Evolutionary conservation across 2,329 filamentous ascomycete genomes (phyloP).

Genomic region (Lanzia echinophila): DNA sequence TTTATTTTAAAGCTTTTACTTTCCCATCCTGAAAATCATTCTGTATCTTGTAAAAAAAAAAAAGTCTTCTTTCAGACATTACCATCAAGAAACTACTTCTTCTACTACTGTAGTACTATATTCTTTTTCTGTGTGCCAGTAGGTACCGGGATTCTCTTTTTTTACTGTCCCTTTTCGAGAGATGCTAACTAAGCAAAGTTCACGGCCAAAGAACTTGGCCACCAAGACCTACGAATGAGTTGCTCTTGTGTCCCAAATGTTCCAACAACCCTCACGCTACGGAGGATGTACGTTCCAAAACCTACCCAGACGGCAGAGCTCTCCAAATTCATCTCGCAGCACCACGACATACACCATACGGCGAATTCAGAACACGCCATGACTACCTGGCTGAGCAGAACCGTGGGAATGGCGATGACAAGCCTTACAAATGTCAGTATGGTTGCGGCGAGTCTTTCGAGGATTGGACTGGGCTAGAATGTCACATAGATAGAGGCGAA

Average conservation of each 20-base stretch:
- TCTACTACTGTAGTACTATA: too few species aligned
- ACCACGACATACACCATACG: background rate
- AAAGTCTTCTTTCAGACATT: too few species aligned
- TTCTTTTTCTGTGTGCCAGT: too few species aligned
- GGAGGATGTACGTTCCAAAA: background rate
- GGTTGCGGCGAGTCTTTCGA: background rate
- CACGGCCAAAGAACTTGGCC: too few species aligned
- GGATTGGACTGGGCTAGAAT: background rate
- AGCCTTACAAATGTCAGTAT: background rate
- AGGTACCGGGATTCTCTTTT: too few species aligned
- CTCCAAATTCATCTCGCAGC: background rate
- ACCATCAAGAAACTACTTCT: too few species aligned
- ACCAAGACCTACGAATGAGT: too few species aligned
- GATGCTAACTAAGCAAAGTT: too few species aligned
- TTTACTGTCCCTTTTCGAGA: too few species aligned
- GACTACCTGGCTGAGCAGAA: background rate
- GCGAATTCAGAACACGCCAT: background rate
- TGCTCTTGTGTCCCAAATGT: background rate
- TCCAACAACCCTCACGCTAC: background rate
- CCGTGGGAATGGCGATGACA: background rate
- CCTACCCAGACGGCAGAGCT: background rate
- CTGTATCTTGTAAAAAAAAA: too few species aligned
- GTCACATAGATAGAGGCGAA: background rate
- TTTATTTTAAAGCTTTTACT: too few species aligned
- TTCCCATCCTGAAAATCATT: too few species aligned